These are phyloP conservation scores for Pulveroboletus sp. DNA, from an alignment of 768 basidiomycete genomes.

Conservation along the genomic window DNA sequence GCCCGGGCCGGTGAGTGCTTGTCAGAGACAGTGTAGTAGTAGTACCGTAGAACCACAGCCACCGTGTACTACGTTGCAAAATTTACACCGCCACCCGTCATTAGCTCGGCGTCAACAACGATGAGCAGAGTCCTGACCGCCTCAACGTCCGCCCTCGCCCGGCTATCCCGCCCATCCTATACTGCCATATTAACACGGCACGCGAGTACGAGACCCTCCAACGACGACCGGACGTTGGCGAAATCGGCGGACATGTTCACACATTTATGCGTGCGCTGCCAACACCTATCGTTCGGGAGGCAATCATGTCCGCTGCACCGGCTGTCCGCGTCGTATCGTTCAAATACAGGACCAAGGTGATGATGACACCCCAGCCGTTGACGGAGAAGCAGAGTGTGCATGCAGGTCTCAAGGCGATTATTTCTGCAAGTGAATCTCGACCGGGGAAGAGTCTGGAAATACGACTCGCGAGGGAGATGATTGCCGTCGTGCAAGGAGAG, in stretches of 20 bases:
- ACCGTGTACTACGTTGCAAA: too few relatives aligned
- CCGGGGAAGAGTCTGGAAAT: constrained; percentile 60
- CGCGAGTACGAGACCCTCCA: constrained; percentile 15
- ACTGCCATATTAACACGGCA: constrained; percentile 3
- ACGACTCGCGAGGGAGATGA: constrained; percentile 75
- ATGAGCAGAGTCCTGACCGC: neutral
- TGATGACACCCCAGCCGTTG: constrained; percentile 66
- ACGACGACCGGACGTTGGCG: constrained; percentile 21
- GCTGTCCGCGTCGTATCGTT: constrained; percentile 60
- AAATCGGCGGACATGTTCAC: constrained; percentile 38
- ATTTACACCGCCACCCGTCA: neutral
- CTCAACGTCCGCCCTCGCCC: neutral
- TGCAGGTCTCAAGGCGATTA: constrained; percentile 68
- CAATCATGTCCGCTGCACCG: constrained; percentile 67
- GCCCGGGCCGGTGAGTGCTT: too few relatives aligned
- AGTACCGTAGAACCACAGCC: too few relatives aligned
- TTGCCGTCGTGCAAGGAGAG: constrained; percentile 68
- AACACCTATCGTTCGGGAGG: constrained; percentile 73
- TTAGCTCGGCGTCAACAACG: neutral
- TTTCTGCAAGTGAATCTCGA: constrained; percentile 57
- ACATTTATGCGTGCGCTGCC: constrained; percentile 75
- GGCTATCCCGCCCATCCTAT: neutral
- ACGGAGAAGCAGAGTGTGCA: constrained; percentile 78
- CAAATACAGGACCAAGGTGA: constrained; percentile 62
- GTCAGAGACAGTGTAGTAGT: too few relatives aligned